Evolutionary conservation across 257 asterid genomes (phyloP).

Genomic region (Dorcoceras hygrometricum): DNA sequence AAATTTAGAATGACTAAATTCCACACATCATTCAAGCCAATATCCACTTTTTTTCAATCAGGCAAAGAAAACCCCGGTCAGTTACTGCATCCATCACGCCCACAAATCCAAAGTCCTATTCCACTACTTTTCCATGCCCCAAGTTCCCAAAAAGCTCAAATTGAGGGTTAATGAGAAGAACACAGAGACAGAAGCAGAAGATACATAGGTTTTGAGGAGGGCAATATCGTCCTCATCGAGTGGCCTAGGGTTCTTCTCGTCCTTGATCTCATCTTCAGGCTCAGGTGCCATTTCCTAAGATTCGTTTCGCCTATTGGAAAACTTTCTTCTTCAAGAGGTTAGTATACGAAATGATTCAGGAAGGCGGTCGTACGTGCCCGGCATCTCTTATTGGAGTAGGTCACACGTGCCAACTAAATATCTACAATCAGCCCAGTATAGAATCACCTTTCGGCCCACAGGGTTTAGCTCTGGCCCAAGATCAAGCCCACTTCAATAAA

Average conservation of each 20-base stretch:
- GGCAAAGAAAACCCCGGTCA: not conserved
- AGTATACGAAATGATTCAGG: too few relatives aligned
- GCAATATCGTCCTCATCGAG: constrained; percentile 93
- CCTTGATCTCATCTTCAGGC: constrained; percentile 77
- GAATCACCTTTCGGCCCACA: too few relatives aligned
- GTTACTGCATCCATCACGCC: not conserved
- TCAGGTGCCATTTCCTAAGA: constrained; percentile 43
- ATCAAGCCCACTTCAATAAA: too few relatives aligned
- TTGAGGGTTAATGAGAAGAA: constrained; percentile 21
- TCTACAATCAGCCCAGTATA: too few relatives aligned
- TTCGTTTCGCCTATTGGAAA: too few relatives aligned
- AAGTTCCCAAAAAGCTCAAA: not conserved
- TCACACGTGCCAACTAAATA: not conserved
- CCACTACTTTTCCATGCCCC: not conserved
- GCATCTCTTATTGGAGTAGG: not conserved
- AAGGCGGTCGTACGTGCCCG: too few relatives aligned
- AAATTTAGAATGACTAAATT: not conserved
- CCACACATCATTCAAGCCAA: not conserved
- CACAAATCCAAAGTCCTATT: not conserved
- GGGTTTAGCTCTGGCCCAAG: too few relatives aligned
- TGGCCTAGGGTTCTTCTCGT: constrained; percentile 90
- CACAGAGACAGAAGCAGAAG: not conserved
- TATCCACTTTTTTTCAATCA: not conserved
- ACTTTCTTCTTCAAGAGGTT: not conserved
- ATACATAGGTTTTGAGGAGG: constrained; percentile 83